Evolutionary conservation across 352 stramenopile genomes (phyloP).

Genomic region (Pythium rhizo-oryzae): DNA sequence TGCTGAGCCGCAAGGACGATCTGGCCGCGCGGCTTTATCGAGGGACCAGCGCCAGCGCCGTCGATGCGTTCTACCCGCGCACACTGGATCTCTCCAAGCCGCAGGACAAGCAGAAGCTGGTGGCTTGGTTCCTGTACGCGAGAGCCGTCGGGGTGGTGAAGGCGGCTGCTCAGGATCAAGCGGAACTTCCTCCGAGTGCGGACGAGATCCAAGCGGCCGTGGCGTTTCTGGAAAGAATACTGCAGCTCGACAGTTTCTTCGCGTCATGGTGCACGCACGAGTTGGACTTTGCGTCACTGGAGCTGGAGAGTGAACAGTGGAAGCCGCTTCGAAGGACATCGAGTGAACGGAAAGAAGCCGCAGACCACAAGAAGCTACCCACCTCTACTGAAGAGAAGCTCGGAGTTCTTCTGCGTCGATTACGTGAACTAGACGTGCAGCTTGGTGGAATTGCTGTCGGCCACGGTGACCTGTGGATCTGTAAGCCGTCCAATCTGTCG

Average conservation of each 20-base stretch:
- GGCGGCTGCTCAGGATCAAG: not conserved
- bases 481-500: conserved; percentile 75
- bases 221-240: conserved; percentile 6
- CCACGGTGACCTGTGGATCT: conserved; percentile 73
- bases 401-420: conserved; percentile 23
- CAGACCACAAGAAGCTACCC: too few relatives aligned
- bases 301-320: conserved; percentile 18
- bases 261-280: not conserved
- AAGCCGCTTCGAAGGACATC: not conserved
- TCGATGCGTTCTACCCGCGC: conserved; percentile 56
- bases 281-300: conserved; percentile 18
- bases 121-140: conserved; percentile 53
- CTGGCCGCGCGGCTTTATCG: conserved; percentile 45
- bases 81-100: conserved; percentile 43
- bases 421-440: conserved; percentile 45
- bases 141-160: conserved; percentile 39
- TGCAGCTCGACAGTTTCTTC: conserved; percentile 17
- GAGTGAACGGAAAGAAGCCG: not conserved
- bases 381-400: not conserved
- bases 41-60: not conserved
- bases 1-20: conserved; percentile 68
- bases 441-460: conserved; percentile 34
- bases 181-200: not conserved
- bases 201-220: conserved; percentile 7
- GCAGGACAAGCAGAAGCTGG: conserved; percentile 26